Base-by-base conservation (phyloP, 495 filamentous ascomycete species). In the Achaetomiella virescens region DNA sequence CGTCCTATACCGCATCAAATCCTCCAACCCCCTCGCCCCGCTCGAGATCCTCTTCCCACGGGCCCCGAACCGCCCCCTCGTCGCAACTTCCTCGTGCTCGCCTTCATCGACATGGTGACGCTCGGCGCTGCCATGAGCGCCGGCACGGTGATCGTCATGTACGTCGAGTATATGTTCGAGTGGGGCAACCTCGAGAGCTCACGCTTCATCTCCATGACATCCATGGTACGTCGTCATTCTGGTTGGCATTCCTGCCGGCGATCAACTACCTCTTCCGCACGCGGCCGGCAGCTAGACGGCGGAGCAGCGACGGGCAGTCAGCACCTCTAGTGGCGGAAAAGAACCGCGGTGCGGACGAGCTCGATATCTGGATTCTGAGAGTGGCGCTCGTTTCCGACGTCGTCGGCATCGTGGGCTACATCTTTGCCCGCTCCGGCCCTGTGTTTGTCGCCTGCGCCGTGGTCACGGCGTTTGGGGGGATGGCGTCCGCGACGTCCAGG, bases 111-210 rank as follows among this genome's bases (percentile, higher is more conserved):
- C 65, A 85, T 82, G 6, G 81, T 83, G 35, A 77, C 89, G 31
- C 86, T 97, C 59, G 84, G 89, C 17, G 78, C 95, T 0, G 85
- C 87, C 11, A 86, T 97, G 79, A 90, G 93, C 47, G 78, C 83
- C 1, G 81, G 88, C 38, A 84, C 84, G 12, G 79, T 96, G 22
- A 77, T 91, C 44, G 76, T 96, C 51, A 75, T 91, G 48, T 98
- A 97, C 66, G 79, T 84, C 12, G 83, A 87, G 50, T 84, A 78
- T 62, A 78, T 83, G 65, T 97, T 97, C 66, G 75, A 75, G 17
- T 98, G 93, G 93, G 78, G 79, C 29, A 89, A 83, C 40, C 78
- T 85, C 43, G 84, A 96, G 66, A 84, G 83, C 17, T 86, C 84
- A 52, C 72, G 83, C 11, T 96, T 91, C 69, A 78, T 96, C 45